Conservation (phyloP, 371 early-diverging fungal genomes). For the Choanephora cucurbitarum region DNA sequence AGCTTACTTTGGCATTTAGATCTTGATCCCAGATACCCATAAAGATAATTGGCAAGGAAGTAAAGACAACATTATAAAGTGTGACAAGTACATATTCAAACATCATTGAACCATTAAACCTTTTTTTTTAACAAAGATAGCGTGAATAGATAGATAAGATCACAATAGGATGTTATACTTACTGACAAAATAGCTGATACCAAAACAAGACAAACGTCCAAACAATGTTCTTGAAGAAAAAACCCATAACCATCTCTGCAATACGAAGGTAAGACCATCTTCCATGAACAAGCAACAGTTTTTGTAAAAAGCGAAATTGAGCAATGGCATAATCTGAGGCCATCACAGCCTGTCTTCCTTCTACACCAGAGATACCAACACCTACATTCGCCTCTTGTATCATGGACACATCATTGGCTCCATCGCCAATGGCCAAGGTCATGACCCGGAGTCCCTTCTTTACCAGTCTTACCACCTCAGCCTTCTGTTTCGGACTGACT, state of each 20-base stretch:
- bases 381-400: constrained; percentile 92
- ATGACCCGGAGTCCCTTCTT: constrained; percentile 58
- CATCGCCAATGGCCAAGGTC: constrained; percentile 88
- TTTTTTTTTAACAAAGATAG: no score
- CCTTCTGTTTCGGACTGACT: constrained; percentile 91
- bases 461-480: constrained; percentile 69
- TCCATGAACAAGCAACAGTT: constrained; percentile 79
- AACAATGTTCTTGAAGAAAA: constrained; percentile 82
- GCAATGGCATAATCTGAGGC: constrained; percentile 90
- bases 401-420: constrained; percentile 96
- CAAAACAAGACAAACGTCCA: constrained; percentile 81
- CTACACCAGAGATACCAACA: constrained; percentile 91
- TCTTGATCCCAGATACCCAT: constrained; percentile 94
- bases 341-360: constrained; percentile 93
- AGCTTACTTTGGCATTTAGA: constrained; percentile 68
- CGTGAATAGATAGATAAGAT: no score
- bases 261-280: constrained; percentile 85
- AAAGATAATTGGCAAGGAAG: constrained; percentile 68
- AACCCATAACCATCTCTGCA: constrained; percentile 76
- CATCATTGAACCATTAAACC: constrained; percentile 51
- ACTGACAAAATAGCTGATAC: constrained; percentile 82
- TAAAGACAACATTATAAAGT: constrained; percentile 77
- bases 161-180: no score
- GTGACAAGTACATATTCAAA: constrained; percentile 83
- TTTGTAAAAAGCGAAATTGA: constrained; percentile 78